Base-by-base conservation (phyloP, 495 filamentous ascomycete species). In the Aspergillus kassunensis region DNA sequence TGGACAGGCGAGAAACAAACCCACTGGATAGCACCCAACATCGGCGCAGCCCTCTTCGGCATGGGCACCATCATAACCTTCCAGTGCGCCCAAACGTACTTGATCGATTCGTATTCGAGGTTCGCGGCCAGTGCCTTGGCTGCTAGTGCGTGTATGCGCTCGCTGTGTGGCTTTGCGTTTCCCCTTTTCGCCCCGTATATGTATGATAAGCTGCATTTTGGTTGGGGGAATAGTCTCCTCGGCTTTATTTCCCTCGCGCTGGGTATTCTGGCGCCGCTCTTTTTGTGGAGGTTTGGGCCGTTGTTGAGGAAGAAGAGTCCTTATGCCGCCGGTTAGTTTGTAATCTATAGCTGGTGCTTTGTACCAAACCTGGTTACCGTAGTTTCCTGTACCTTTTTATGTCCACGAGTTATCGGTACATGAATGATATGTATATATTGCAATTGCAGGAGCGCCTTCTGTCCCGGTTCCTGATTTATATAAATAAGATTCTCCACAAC, bases 61-160 rank as follows among this genome's bases (percentile, higher is more conserved):
- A 64, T 70, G 6, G 85, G 85, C 5, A 76, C 70, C 8, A 86
- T 88, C 48, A 72, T 86, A 5, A 69, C 74, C 0, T 87, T 86
- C 61, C 87, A 89, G 67, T 85, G 81, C 55, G 80, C 84, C 30
- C 84, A 88, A 69, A 83, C 81, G 8, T 93, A 88, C 59, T 68
- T 90, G 40, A 81, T 91, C n/a, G 89, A 95, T 61, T 67, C 84
- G 6, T 91, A 91, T 65, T 81, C 82, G 20, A 75, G 79, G 6
- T 93, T 80, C 63, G 86, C 89, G 7, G 88, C 89, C 8, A 84
- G 79, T 53, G 90, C 87, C 1, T 62, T 89, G 11, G 85, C 76
- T 0, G 87, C 90, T 1, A 76, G 74, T 1, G 80, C 83, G 3
- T 79, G 90, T 11, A 60, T 92, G 55, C 74, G 89, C 15, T 82